phyloP scores from a whole-genome alignment of 768 basidiomycete species.

The Mycena albidolilacea region DNA sequence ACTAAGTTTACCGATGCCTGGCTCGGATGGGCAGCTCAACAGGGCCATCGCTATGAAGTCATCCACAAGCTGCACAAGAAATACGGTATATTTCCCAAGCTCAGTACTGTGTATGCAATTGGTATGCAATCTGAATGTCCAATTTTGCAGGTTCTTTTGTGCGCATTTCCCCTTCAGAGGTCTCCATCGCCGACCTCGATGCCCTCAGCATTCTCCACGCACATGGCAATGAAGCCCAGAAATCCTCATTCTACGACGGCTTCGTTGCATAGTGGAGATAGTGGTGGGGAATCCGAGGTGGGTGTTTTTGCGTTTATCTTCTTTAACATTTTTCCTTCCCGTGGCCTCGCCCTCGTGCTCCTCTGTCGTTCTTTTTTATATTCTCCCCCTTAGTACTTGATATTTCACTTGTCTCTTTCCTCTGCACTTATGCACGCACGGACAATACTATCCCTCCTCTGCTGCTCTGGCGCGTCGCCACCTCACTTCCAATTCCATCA shows the following conservation, averaged over 20 bases:
- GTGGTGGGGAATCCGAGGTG: no score
- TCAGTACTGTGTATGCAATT: neutral
- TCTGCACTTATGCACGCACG: no score
- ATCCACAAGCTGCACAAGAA: constrained; percentile 82
- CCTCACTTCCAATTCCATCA: no score
- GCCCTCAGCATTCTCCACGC: constrained; percentile 84
- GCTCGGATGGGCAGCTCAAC: constrained; percentile 74
- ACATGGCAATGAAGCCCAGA: constrained; percentile 85
- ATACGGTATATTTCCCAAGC: constrained; percentile 66
- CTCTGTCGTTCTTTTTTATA: no score
- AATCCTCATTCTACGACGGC: constrained; percentile 82
- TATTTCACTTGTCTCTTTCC: no score
- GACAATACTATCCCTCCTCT: no score
- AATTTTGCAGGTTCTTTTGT: constrained; percentile 68
- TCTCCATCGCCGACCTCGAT: constrained; percentile 84
- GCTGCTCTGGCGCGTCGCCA: no score
- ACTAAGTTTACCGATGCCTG: constrained; percentile 83
- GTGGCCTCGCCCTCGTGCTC: no score
- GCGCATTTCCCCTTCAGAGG: constrained; percentile 82
- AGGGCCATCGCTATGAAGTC: constrained; percentile 81
- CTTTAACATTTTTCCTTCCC: no score
- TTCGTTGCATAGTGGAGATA: constrained; percentile 61
- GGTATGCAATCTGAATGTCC: constrained; percentile 1
- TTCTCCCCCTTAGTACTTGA: no score
- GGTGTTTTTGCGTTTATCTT: no score